phyloP scores from a whole-genome alignment of 2,329 filamentous ascomycete genomes.

The Colletotrichum euphorbiae region DNA sequence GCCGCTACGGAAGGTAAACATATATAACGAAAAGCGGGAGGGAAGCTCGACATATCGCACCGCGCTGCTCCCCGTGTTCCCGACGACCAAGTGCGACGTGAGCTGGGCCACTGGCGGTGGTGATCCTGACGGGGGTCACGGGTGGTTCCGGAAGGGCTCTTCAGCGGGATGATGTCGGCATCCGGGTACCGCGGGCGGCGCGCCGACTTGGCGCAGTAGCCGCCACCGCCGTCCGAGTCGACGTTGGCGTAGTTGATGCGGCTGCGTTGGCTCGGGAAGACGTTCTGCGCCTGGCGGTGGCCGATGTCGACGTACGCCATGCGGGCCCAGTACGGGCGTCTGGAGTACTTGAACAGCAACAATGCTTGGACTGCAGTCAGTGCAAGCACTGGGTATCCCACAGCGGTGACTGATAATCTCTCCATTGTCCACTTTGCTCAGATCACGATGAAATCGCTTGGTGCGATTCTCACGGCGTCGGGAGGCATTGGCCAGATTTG shows the following conservation, averaged over 20 bases:
- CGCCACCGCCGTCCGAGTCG: no score
- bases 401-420: constrained; percentile 44
- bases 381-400: constrained; percentile 42
- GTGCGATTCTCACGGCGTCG: constrained; percentile 43
- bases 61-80: constrained; percentile 44
- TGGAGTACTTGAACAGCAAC: constrained; percentile 43
- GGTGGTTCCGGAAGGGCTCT: constrained; percentile 47
- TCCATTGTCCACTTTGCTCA: constrained; percentile 45
- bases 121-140: constrained; percentile 49
- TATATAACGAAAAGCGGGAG: no score
- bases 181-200: constrained; percentile 61
- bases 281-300: no score
- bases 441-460: constrained; percentile 43
- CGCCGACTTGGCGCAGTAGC: no score
- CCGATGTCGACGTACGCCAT: no score
- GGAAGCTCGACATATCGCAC: constrained; percentile 52
- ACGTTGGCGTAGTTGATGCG: no score
- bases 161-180: constrained; percentile 60
- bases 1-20: no score
- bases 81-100: constrained; percentile 56
- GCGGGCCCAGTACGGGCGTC: no score
- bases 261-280: no score
- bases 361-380: constrained; percentile 42
- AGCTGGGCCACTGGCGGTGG: constrained; percentile 48
- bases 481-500: constrained; percentile 32